Percentiles rank a stretch among this genome's conserved stretches.
These are phyloP conservation scores for Apophysomyces trapeziformis DNA, from an alignment of 371 early-diverging fungal genomes.

Conservation along the genomic window DNA sequence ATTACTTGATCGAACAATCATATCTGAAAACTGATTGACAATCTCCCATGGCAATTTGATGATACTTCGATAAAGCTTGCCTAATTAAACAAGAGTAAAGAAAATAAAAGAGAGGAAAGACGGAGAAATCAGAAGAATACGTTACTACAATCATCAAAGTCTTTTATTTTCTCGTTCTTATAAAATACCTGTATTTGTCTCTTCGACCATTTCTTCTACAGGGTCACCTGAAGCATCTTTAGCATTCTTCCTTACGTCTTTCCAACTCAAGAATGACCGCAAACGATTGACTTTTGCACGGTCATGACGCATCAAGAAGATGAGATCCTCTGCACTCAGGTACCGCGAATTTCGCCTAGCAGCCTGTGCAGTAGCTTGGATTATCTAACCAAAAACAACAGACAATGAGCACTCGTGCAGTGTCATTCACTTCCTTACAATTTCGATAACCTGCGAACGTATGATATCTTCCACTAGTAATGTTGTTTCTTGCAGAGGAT, in stretches of 20 bases:
- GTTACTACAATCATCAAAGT: no score
- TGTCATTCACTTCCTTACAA: conserved; percentile 57
- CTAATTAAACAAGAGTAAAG: conserved; percentile 18
- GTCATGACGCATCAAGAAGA: conserved; percentile 96
- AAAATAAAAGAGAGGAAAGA: conserved; percentile 4
- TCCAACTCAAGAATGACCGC: conserved; percentile 91
- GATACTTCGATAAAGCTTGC: conserved; percentile 70
- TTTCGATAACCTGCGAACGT: conserved; percentile 92
- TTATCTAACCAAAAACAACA: conserved; percentile 54
- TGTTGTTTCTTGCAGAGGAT: conserved; percentile 87
- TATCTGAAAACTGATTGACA: conserved; percentile 79
- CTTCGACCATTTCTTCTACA: conserved; percentile 74
- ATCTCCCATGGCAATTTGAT: conserved; percentile 94
- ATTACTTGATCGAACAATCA: conserved; percentile 45
- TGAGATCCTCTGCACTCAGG: conserved; percentile 90
- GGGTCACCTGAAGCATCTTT: conserved; percentile 75
- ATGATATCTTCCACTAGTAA: conserved; percentile 93
- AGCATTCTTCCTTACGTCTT: conserved; percentile 93
- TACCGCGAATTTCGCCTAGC: conserved; percentile 81
- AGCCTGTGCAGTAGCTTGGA: conserved; percentile 87
- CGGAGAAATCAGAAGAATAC: not conserved
- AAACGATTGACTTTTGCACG: conserved; percentile 90
- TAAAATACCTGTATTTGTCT: conserved; percentile 60
- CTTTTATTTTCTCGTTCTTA: not conserved
- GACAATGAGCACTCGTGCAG: not conserved